phyloP scores from a whole-genome alignment of 2,329 filamentous ascomycete species.

The Penicillium sp. region DNA sequence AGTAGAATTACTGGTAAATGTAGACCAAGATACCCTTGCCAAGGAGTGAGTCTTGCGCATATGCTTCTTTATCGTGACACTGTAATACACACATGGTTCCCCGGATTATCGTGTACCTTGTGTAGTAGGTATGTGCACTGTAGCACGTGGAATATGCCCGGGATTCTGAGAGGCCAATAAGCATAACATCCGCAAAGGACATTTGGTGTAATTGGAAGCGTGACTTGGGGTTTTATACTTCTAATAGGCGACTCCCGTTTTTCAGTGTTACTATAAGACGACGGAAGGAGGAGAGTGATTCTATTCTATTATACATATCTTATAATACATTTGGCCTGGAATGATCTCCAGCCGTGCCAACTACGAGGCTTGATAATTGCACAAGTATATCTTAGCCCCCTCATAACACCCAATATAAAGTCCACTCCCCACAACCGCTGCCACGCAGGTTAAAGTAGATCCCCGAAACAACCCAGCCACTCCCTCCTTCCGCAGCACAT shows the following conservation, averaged over 20 bases:
- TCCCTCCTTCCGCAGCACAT: constrained; percentile 5
- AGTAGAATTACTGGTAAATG: not conserved
- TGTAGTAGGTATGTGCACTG: not conserved
- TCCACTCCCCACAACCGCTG: constrained; percentile 6
- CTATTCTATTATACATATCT: not conserved
- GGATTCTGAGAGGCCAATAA: not conserved
- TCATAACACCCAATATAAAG: constrained; percentile 14
- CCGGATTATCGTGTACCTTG: not conserved
- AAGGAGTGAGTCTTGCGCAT: not conserved
- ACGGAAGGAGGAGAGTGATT: not conserved
- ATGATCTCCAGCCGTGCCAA: not conserved
- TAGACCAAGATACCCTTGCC: not conserved
- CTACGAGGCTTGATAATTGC: not conserved
- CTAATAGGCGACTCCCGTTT: not conserved
- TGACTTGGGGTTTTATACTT: not conserved
- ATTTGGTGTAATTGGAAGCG: not conserved
- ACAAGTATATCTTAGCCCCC: constrained; percentile 26
- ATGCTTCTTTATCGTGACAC: not conserved
- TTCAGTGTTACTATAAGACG: not conserved
- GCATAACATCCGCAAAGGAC: not conserved
- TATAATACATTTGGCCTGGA: not conserved
- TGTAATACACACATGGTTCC: not conserved
- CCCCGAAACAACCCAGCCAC: constrained; percentile 12
- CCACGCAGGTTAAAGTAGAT: constrained; percentile 9
- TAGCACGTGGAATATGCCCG: not conserved